Evolutionary conservation across 2,329 filamentous ascomycete genomes (phyloP).

Genomic region (Colletotrichum spinosum): DNA sequence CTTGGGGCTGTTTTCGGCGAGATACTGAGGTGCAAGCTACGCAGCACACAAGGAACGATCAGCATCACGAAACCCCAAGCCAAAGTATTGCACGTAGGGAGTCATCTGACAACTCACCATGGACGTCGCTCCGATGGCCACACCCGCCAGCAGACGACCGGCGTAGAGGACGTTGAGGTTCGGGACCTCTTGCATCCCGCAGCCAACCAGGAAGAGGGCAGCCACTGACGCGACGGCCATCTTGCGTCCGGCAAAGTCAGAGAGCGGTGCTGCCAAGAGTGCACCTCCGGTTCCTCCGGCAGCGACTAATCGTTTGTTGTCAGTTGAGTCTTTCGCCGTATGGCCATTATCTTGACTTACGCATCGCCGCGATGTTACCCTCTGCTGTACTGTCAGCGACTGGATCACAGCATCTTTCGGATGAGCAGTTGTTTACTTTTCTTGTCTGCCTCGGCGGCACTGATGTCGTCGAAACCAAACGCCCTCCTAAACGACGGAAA

Average conservation of each 20-base stretch:
- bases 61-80: not conserved
- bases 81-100: not conserved
- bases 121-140: conserved; percentile 49
- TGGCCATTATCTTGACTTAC: conserved; percentile 37
- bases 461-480: conserved; percentile 48
- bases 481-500: conserved; percentile 49
- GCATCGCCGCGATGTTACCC: conserved; percentile 48
- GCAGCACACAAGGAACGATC: no score
- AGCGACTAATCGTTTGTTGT: conserved; percentile 42
- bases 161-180: conserved; percentile 49
- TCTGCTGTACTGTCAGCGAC: conserved; percentile 33
- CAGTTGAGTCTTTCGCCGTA: not conserved
- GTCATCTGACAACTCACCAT: conserved; percentile 40
- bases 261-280: conserved; percentile 49
- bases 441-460: conserved; percentile 43
- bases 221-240: conserved; percentile 47
- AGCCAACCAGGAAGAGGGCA: conserved; percentile 47
- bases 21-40: conserved; percentile 52
- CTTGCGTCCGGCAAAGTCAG: conserved; percentile 51
- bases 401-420: not conserved
- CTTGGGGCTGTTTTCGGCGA: conserved; percentile 54
- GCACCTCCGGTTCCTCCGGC: conserved; percentile 52
- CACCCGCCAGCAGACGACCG: conserved; percentile 50
- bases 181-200: conserved; percentile 50
- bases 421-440: conserved; percentile 12